These are phyloP conservation scores for Pythium dissotocum DNA, from an alignment of 352 stramenopile species.

Conservation along the genomic window DNA sequence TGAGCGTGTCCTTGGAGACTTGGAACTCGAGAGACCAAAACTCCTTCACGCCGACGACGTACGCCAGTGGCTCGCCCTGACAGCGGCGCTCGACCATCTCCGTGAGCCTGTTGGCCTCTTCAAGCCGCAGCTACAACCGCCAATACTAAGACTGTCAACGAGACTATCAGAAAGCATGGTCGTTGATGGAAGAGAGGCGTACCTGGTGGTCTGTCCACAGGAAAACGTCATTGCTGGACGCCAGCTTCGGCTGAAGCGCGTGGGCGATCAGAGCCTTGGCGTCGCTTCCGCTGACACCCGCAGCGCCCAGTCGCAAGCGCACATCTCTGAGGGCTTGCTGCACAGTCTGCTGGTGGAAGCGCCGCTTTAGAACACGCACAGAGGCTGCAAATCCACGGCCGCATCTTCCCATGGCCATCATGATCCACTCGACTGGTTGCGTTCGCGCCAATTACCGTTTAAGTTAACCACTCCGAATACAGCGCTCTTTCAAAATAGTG, in stretches of 20 bases:
- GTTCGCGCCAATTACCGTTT: conserved; percentile 11
- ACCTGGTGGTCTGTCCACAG: conserved; percentile 52
- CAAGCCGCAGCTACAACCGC: conserved; percentile 34
- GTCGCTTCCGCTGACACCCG: conserved; percentile 28
- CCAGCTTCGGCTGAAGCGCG: conserved; percentile 42
- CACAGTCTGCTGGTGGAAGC: conserved; percentile 23
- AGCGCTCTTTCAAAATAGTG: conserved; percentile 17
- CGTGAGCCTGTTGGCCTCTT: conserved; percentile 35
- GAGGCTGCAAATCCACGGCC: background rate
- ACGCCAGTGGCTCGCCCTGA: conserved; percentile 69
- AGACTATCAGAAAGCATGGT: background rate
- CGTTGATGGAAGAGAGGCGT: background rate
- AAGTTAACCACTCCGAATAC: conserved; percentile 1
- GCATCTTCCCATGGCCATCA: conserved; percentile 3
- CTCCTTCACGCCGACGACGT: conserved; percentile 61
- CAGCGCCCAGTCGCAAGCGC: conserved; percentile 26
- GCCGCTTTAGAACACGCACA: background rate
- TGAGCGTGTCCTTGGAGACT: conserved; percentile 64
- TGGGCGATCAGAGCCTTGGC: conserved; percentile 61
- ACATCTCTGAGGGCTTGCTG: conserved; percentile 23
- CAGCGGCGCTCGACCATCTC: conserved; percentile 29
- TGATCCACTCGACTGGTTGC: background rate
- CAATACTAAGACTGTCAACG: background rate
- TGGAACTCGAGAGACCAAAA: conserved; percentile 74
- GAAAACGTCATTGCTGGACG: conserved; percentile 54